Base-by-base conservation (phyloP, 768 basidiomycete species). In the Leccinum disarticulatum region DNA sequence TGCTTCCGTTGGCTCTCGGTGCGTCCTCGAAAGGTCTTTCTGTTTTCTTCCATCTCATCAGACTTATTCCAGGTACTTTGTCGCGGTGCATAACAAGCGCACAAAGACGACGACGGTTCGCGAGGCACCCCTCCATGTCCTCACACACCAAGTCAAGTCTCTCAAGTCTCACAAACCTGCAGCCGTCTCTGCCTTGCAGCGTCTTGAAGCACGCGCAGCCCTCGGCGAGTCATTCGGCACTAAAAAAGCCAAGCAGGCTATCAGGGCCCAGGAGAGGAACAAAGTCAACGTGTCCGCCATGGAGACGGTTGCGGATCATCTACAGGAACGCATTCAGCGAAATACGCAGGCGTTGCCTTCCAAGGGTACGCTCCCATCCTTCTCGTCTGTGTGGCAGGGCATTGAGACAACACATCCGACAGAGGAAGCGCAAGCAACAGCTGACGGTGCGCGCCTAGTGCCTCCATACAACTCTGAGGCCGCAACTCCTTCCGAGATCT, bases 171-270 rank as follows among this genome's bases (percentile, higher is more conserved):
- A 86, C 41, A 72, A 79, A 17, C 77, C 83, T 14, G 74, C 81
- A 4, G 74, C 79, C 13, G 81, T 81, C 8, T 81, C 85, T 15
- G 73, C 78, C 9, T 76, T 83, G 52, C 65, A 79, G 51, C 82
- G 86, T 59, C 76, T 81, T 43, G 81, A 87, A 54, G 88, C 87
- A 15, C 82, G 87, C 46, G 90, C 83, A 56, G 80, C 84, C n/a
- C 83, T 99, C 2, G 95, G 96, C 33, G 88, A 94, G 72, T 85
- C 90, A 1, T 99, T 99, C 64, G 96, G 96, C 22, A 96, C 95
- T 27, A 92, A 94, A 77, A 98, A 97, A 71, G 93, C 94, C 49
- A 90, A 93, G 73, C 84, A 85, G 10, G 87, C 85, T 30, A 95
- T 98, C 68, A 84, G 84, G 55, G 90, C 93, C 4, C 83, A 83